Evolutionary conservation across 225 moss, liverwort and hornwort species (phyloP), one percentile per base, ranked within the genome.

Genomic region (Asterella californica): DNA sequence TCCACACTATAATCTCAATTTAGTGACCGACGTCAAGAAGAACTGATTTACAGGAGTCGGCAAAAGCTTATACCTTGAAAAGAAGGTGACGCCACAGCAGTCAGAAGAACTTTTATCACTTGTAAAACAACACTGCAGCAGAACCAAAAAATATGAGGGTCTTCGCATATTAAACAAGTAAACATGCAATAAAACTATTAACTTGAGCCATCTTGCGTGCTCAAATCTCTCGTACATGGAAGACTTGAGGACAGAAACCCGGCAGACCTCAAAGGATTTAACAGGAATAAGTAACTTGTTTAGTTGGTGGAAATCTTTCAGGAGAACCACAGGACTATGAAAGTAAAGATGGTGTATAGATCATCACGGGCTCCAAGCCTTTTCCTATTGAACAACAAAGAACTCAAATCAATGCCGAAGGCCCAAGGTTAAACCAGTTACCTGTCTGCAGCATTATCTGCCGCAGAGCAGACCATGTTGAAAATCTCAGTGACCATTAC

Each of bases 31-130:
- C 11, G 29, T 7, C 34, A 30, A 32, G 15, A 46, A 1, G 25
- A 32, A 24, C 45, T 70, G n/a, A 34, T 38, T 22, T 46, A 8
- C 22, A 42, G 45, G 25, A 5, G 18, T 67, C 24, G 33, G 70
- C 38, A 19, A 25, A 27, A 79, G 55, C 24, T 46, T 48, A 47
- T 87, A 96, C 96, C 96, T 91, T 93, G 92, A 83, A 92, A 99
- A 59, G 95, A 85, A 42, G 91, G 76, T 65, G 99, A 99, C 76
- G 99, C 88, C 73, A 99, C 99, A 49, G 99, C 95, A 46, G 99
- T 95, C 68, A 99, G 83, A 30, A 99, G 89, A 63, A 99, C 99
- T 83, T 99, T 99, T 66, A 99, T 95, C 57, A 99, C 99, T 89
- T 99, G 99, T 76, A 99, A 87, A 81, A 99, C 92, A 85, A 93